phyloP scores from a whole-genome alignment of 1,284 basidiomycete genomes.

The Lignosus rhinocerotis region DNA sequence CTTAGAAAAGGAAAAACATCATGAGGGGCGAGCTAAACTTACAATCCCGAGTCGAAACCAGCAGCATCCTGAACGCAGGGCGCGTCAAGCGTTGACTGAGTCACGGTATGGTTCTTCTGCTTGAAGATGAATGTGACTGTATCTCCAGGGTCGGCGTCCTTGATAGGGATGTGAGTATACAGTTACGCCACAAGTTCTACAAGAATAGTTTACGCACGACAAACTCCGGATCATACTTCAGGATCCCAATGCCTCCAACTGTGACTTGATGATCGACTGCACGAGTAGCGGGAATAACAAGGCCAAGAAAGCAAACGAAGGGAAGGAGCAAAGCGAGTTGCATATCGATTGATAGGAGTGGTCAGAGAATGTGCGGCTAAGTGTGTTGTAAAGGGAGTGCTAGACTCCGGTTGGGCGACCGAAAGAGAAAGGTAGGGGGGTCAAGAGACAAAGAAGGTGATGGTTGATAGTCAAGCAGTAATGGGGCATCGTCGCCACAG shows the following conservation, averaged over 20 bases:
- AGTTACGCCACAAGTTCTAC: neutral
- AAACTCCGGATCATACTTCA: slow-evolving; percentile 44
- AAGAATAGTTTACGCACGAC: slow-evolving; percentile 41
- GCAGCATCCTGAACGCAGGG: slow-evolving; percentile 46
- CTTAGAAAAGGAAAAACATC: neutral
- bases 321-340: slow-evolving; percentile 14
- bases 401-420: too few species aligned
- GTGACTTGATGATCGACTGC: slow-evolving; percentile 46
- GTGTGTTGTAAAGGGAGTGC: neutral
- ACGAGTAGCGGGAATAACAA: slow-evolving; percentile 29
- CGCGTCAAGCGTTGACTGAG: slow-evolving; percentile 53
- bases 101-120: slow-evolving; percentile 66
- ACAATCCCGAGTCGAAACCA: slow-evolving; percentile 65
- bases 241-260: slow-evolving; percentile 52
- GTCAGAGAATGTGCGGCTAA: neutral
- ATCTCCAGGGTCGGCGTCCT: slow-evolving; percentile 53
- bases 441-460: slow-evolving; percentile 7
- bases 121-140: slow-evolving; percentile 52
- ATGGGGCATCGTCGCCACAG: neutral
- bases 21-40: slow-evolving; percentile 23
- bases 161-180: neutral
- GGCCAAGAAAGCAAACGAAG: slow-evolving; percentile 25
- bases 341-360: neutral
- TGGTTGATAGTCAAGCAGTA: slow-evolving; percentile 1
- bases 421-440: neutral